Evolutionary conservation across 148 eudicot species (phyloP).

Genomic region (Chenopodium berlandieri): DNA sequence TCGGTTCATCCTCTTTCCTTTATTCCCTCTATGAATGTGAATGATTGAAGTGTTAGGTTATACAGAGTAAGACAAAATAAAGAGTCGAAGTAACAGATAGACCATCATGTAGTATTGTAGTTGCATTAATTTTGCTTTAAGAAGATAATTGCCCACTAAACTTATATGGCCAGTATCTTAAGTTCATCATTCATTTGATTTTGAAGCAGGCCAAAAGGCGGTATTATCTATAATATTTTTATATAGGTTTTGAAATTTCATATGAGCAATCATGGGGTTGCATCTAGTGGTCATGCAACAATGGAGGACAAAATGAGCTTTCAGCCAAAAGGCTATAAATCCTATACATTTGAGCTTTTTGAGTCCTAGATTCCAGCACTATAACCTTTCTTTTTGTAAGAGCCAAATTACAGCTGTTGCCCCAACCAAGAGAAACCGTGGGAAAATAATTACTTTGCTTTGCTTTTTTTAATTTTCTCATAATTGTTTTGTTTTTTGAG

Average conservation of each 20-base stretch:
- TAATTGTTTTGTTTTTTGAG: background rate
- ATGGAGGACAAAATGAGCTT: constrained; percentile 45
- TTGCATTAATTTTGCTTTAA: too few species aligned
- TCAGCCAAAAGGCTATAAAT: constrained; percentile 36
- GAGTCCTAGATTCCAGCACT: constrained; percentile 38
- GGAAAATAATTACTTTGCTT: constrained; percentile 3
- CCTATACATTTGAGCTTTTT: constrained; percentile 10
- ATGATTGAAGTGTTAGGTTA: too few species aligned
- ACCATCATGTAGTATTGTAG: too few species aligned
- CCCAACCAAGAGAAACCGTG: constrained; percentile 26
- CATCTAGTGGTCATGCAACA: constrained; percentile 27
- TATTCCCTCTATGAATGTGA: too few species aligned
- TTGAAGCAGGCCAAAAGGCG: constrained; percentile 7
- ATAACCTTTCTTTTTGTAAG: constrained; percentile 16
- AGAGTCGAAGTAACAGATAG: too few species aligned
- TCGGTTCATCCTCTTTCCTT: too few species aligned
- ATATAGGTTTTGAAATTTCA: constrained; percentile 16
- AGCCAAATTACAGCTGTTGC: constrained; percentile 17
- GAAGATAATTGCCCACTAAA: background rate
- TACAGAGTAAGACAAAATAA: too few species aligned
- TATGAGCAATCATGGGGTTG: constrained; percentile 28
- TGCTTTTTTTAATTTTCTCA: background rate
- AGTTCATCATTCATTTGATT: constrained; percentile 18
- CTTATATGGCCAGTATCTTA: background rate
- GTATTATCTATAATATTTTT: background rate